Percentiles rank a stretch among this genome's conserved stretches.
Conservation (phyloP, 768 basidiomycete genomes). For the Xanthoconium purpureum region DNA sequence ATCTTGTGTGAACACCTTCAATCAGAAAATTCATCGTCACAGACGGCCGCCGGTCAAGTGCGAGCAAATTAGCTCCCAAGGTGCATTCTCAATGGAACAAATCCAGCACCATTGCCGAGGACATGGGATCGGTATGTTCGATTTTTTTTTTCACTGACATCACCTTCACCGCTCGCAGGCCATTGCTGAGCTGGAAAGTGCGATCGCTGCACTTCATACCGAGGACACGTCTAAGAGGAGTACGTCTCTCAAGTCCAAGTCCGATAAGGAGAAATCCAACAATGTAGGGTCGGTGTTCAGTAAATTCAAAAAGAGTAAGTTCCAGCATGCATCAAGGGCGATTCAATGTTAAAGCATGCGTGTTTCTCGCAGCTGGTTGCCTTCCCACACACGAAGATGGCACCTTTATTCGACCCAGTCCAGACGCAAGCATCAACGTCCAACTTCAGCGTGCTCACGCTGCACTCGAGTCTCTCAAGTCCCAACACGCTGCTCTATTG, state of each 20-base stretch:
- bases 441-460: conserved; percentile 44
- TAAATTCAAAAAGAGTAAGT: conserved; percentile 60
- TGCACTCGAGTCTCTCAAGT: conserved; percentile 52
- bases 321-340: background rate
- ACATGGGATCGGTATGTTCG: conserved; percentile 59
- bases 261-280: conserved; percentile 46
- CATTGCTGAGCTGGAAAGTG: conserved; percentile 55
- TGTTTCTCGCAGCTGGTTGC: conserved; percentile 16
- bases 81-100: conserved; percentile 46
- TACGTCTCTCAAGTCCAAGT: conserved; percentile 32
- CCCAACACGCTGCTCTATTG: conserved; percentile 54
- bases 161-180: conserved; percentile 38
- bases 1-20: conserved; percentile 18
- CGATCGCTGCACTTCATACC: conserved; percentile 43
- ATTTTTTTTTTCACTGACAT: conserved; percentile 1
- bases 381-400: conserved; percentile 29
- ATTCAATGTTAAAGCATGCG: background rate
- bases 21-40: conserved; percentile 58
- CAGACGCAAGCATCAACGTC: conserved; percentile 16
- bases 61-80: conserved; percentile 37
- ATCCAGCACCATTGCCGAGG: conserved; percentile 54
- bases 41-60: conserved; percentile 36
- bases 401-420: conserved; percentile 12
- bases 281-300: conserved; percentile 43
- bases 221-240: conserved; percentile 39